Conservation (phyloP, 257 asterid species). For the Solanum tarapatanum region DNA sequence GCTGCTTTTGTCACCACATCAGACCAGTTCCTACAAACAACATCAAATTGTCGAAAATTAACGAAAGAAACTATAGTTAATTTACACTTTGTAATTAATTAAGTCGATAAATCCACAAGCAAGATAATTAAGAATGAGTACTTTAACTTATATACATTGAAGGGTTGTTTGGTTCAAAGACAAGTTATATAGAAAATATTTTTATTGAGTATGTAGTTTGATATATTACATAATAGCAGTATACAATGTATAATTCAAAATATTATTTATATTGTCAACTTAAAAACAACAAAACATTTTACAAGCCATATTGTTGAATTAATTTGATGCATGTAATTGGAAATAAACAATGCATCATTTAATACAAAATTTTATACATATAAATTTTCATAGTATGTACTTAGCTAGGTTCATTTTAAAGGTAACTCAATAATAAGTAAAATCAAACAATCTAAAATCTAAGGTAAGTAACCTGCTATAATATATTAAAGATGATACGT, state of each 20-base stretch:
- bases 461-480: not conserved
- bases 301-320: not conserved
- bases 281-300: not conserved
- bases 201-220: not conserved
- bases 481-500: not conserved
- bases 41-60: not conserved
- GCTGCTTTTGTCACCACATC: constrained; percentile 34
- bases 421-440: not conserved
- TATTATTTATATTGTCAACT: not conserved
- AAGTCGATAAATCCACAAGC: not conserved
- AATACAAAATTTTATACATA: not conserved
- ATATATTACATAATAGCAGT: not conserved
- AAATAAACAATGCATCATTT: not conserved
- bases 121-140: not conserved
- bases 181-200: not conserved
- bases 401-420: not conserved
- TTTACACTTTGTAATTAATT: not conserved
- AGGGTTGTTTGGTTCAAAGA: not conserved
- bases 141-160: not conserved
- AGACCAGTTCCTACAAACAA: constrained; percentile 35
- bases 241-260: not conserved
- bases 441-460: not conserved
- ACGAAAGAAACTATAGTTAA: not conserved
- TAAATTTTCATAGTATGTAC: too few species aligned
- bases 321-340: not conserved